Percentiles rank a stretch among this genome's conserved stretches.
Evolutionary conservation across 371 early-diverging fungal species (phyloP).

Genomic region (Rhizopus microsporus): DNA sequence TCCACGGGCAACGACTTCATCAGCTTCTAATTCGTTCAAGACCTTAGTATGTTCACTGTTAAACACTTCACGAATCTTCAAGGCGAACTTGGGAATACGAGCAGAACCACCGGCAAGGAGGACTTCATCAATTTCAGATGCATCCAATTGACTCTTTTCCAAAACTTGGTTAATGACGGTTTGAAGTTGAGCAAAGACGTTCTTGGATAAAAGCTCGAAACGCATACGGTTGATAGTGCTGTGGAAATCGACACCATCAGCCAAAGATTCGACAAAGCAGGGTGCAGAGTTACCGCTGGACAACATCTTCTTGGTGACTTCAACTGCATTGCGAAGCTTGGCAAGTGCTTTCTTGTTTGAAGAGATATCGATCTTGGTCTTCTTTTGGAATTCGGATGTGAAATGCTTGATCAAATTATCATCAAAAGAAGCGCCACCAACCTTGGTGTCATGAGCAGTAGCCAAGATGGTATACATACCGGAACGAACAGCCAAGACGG

Average conservation of each 20-base stretch:
- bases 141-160: constrained; percentile 65
- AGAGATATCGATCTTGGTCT: constrained; percentile 78
- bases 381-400: constrained; percentile 85
- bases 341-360: constrained; percentile 75
- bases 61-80: constrained; percentile 84
- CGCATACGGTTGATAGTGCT: constrained; percentile 85
- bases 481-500: constrained; percentile 84
- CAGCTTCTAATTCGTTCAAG: constrained; percentile 77
- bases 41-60: constrained; percentile 79
- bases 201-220: constrained; percentile 88
- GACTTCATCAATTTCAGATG: constrained; percentile 82
- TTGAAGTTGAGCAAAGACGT: constrained; percentile 77
- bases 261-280: constrained; percentile 90
- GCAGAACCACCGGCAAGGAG: constrained; percentile 97
- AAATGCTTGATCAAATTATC: constrained; percentile 84
- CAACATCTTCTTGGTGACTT: constrained; percentile 95
- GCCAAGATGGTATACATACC: constrained; percentile 90
- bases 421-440: constrained; percentile 95
- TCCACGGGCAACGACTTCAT: constrained; percentile 98
- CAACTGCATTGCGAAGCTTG: constrained; percentile 84
- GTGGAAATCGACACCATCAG: constrained; percentile 94
- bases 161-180: constrained; percentile 76
- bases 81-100: constrained; percentile 96
- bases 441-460: constrained; percentile 80
- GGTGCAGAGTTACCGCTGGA: constrained; percentile 86